Conservation (phyloP, 306 rosid genomes). For the Prunus mira region DNA sequence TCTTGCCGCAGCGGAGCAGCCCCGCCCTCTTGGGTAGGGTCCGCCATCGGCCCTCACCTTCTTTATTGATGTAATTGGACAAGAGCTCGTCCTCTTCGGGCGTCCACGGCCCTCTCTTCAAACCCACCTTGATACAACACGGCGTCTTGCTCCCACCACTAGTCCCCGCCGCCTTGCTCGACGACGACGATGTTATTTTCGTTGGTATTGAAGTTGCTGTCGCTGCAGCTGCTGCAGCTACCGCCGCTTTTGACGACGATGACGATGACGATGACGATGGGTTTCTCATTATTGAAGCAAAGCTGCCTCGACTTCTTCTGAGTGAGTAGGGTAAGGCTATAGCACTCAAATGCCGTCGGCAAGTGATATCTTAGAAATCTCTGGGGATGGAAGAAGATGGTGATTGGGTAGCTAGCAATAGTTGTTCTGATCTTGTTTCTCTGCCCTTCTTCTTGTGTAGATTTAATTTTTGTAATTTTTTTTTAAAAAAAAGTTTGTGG, state of each 20-base stretch:
- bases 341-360: too few species aligned
- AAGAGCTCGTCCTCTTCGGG: constrained; percentile 66
- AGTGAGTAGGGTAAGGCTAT: background rate
- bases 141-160: constrained; percentile 21
- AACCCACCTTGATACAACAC: constrained; percentile 64
- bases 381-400: too few species aligned
- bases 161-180: background rate
- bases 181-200: background rate
- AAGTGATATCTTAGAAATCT: background rate
- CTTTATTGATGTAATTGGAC: constrained; percentile 48
- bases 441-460: background rate
- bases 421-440: background rate
- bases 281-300: constrained; percentile 11
- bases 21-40: constrained; percentile 79
- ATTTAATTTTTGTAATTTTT: background rate
- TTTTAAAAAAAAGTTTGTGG: background rate
- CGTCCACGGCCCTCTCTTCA: constrained; percentile 91
- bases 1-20: constrained; percentile 80
- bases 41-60: constrained; percentile 88
- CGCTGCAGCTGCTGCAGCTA: background rate
- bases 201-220: background rate
- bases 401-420: too few species aligned
- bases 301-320: background rate
- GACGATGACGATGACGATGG: background rate
- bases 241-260: background rate